Evolutionary conservation across 495 filamentous ascomycete species (phyloP).

Genomic region (Aspergillus incahuasiensis): DNA sequence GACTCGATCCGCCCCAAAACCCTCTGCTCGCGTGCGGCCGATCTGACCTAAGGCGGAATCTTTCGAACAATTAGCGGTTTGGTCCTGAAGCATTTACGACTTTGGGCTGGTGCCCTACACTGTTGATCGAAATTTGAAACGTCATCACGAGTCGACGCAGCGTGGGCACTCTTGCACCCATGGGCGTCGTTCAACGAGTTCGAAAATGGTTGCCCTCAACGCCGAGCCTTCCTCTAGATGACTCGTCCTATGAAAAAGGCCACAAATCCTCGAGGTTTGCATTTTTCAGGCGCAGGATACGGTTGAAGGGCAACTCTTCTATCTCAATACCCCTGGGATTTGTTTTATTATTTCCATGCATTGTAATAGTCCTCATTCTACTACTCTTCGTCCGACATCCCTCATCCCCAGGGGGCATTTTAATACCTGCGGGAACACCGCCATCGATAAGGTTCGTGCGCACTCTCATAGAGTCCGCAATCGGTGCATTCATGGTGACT

Average conservation of each 20-base stretch:
- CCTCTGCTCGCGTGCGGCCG: slow-evolving; percentile 14
- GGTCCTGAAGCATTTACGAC: slow-evolving; percentile 3
- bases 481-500: neutral
- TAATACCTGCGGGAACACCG: slow-evolving; percentile 86
- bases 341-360: slow-evolving; percentile 86
- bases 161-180: slow-evolving; percentile 32
- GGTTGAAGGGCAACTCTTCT: slow-evolving; percentile 88
- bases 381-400: slow-evolving; percentile 88
- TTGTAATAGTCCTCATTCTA: slow-evolving; percentile 87
- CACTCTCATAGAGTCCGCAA: neutral
- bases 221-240: slow-evolving; percentile 56
- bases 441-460: slow-evolving; percentile 81
- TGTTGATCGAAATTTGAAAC: slow-evolving; percentile 23
- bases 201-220: slow-evolving; percentile 60
- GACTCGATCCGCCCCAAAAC: neutral
- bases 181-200: slow-evolving; percentile 62
- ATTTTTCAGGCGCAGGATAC: slow-evolving; percentile 83
- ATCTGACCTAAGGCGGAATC: slow-evolving; percentile 2
- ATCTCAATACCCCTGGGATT: slow-evolving; percentile 92
- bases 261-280: slow-evolving; percentile 58
- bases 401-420: slow-evolving; percentile 70
- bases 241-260: slow-evolving; percentile 52
- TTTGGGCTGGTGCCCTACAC: slow-evolving; percentile 17
- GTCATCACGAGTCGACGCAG: slow-evolving; percentile 25
- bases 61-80: neutral